A percentile compares a stretch with the other conserved stretches of the same genome.
phyloP scores from a whole-genome alignment of 1,139 yeast species.

The Yamadazyma diospyri region DNA sequence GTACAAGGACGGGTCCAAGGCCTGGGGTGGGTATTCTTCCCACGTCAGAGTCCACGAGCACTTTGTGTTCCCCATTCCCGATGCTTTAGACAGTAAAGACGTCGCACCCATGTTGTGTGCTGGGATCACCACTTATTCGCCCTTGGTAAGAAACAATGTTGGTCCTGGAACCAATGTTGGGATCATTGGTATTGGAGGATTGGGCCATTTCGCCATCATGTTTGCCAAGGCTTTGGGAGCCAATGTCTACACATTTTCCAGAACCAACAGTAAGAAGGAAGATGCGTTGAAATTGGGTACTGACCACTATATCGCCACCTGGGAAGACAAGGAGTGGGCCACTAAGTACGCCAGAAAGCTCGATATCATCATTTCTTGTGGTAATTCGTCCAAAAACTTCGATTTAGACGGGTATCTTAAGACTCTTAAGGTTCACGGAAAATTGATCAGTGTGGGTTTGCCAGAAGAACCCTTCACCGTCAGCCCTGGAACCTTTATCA shows the following conservation, averaged over 20 bases:
- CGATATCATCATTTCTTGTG: slow-evolving; percentile 50
- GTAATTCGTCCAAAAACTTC: slow-evolving; percentile 37
- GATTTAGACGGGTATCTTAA: slow-evolving; percentile 31
- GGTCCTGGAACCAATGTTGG: slow-evolving; percentile 41
- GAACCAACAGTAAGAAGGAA: slow-evolving; percentile 33
- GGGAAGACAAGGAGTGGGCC: slow-evolving; percentile 36
- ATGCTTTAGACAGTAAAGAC: slow-evolving; percentile 35
- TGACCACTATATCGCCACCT: slow-evolving; percentile 36
- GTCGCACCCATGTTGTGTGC: slow-evolving; percentile 68
- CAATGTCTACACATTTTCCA: slow-evolving; percentile 38
- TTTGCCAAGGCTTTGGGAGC: slow-evolving; percentile 44
- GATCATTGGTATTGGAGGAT: slow-evolving; percentile 46
- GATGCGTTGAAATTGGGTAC: slow-evolving; percentile 39
- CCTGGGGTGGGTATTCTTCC: slow-evolving; percentile 63
- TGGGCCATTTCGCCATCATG: slow-evolving; percentile 43
- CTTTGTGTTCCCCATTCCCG: slow-evolving; percentile 56
- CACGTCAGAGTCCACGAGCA: slow-evolving; percentile 52
- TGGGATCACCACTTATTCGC: slow-evolving; percentile 64
- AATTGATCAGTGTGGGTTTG: slow-evolving; percentile 51
- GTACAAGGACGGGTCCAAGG: slow-evolving; percentile 28
- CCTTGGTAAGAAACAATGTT: slow-evolving; percentile 39
- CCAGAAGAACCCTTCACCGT: slow-evolving; percentile 24
- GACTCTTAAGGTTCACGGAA: slow-evolving; percentile 32
- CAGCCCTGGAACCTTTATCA: slow-evolving; percentile 25
- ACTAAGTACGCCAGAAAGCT: slow-evolving; percentile 30